Conservation (phyloP, 2,329 filamentous ascomycete species). For the Clonostachys rhizophaga region DNA sequence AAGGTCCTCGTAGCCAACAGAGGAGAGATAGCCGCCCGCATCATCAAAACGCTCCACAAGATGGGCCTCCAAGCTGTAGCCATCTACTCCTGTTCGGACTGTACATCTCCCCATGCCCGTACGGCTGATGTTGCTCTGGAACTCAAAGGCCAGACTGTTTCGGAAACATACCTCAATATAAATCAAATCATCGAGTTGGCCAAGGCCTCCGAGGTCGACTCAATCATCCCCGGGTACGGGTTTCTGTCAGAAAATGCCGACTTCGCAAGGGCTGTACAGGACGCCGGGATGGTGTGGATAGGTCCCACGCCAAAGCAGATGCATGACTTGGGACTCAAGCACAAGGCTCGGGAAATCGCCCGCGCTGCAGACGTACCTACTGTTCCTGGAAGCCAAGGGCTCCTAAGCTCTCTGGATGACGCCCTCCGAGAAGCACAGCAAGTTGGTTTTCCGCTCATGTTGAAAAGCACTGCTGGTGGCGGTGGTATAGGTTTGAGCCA, state of each 20-base stretch:
- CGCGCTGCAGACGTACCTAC: conserved; percentile 18
- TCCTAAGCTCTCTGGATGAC: conserved; percentile 18
- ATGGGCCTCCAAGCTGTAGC: conserved; percentile 66
- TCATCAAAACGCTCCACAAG: conserved; percentile 61
- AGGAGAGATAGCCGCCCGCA: conserved; percentile 70
- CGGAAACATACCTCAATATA: conserved; percentile 60
- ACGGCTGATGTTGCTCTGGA: conserved; percentile 64
- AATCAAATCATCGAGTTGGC: conserved; percentile 53
- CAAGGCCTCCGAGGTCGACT: conserved; percentile 40
- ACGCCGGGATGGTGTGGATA: conserved; percentile 52
- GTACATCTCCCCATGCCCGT: conserved; percentile 62
- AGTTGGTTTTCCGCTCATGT: conserved; percentile 34
- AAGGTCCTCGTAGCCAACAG: conserved; percentile 65
- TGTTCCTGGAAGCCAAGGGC: conserved; percentile 22
- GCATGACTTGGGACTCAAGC: conserved; percentile 28
- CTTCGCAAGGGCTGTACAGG: conserved; percentile 48
- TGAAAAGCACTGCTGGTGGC: conserved; percentile 42
- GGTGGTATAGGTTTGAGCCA: conserved; percentile 37
- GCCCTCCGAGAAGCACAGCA: conserved; percentile 14
- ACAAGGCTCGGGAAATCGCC: conserved; percentile 26
- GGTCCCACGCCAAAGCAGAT: conserved; percentile 48
- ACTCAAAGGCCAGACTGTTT: conserved; percentile 42
- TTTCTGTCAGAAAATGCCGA: conserved; percentile 60
- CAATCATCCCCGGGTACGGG: conserved; percentile 63
- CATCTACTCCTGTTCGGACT: conserved; percentile 61